Conservation (phyloP, 2,329 filamentous ascomycete species). For the Xylaria sp. region DNA sequence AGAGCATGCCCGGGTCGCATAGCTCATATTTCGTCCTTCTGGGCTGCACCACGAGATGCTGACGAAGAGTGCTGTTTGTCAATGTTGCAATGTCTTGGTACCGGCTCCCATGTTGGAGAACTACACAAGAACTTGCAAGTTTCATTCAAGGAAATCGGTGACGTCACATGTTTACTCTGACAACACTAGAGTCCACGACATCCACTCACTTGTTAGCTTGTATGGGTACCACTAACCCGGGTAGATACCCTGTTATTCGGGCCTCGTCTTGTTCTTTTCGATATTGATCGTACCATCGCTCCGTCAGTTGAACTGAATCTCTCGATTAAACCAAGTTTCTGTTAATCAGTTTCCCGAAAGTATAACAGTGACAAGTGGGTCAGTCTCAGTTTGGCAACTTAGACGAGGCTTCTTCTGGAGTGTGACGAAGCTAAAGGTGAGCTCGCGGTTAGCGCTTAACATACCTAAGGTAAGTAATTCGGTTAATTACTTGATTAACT, state of each 20-base stretch:
- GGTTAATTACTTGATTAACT: no score
- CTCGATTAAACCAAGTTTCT: not conserved
- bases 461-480: no score
- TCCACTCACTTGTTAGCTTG: no score
- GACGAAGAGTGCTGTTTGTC: constrained; percentile 8
- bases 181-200: not conserved
- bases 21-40: constrained; percentile 46
- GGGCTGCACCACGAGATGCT: constrained; percentile 16
- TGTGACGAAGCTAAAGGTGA: no score
- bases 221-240: no score
- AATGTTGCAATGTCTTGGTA: constrained; percentile 20
- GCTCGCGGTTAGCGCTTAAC: no score
- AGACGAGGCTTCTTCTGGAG: no score
- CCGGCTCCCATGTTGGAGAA: not conserved
- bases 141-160: not conserved
- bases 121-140: not conserved
- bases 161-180: constrained; percentile 11
- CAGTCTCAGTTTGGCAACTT: not conserved
- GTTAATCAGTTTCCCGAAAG: not conserved
- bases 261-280: not conserved
- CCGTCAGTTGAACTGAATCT: not conserved
- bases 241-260: no score
- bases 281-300: not conserved
- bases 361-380: not conserved
- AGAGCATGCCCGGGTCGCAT: constrained; percentile 46